A percentile compares a stretch with the other conserved stretches of the same genome.
Evolutionary conservation across 2,329 filamentous ascomycete genomes (phyloP).

Genomic region (Talaromyces sp.): DNA sequence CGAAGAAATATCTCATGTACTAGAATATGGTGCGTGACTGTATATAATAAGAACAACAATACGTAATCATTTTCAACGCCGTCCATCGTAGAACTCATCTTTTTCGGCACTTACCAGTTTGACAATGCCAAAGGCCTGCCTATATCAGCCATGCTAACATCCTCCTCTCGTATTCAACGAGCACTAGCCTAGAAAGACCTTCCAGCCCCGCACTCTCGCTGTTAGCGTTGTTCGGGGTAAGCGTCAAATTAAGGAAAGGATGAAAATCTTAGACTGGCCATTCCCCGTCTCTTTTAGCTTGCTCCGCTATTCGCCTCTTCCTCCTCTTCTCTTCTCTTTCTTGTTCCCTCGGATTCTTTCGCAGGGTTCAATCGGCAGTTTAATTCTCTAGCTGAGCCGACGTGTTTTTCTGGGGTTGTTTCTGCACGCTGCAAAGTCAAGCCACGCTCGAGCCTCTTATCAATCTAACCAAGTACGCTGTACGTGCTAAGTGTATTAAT

Average conservation of each 20-base stretch:
- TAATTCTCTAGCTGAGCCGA: not conserved
- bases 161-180: not conserved
- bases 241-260: not conserved
- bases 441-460: not conserved
- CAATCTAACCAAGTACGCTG: not conserved
- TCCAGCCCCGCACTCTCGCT: constrained; percentile 2
- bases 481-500: not conserved
- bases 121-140: not conserved
- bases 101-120: not conserved
- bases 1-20: not conserved
- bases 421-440: not conserved
- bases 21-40: not conserved
- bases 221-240: constrained; percentile 6
- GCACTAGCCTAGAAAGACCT: not conserved
- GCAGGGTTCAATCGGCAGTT: not conserved
- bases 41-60: not conserved
- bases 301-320: not conserved
- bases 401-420: not conserved
- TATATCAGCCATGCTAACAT: not conserved
- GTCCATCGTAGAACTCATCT: not conserved
- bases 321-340: not conserved
- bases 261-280: not conserved
- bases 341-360: not conserved
- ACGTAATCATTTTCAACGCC: not conserved
- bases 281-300: not conserved